A percentile compares a stretch with the other conserved stretches of the same genome.
Evolutionary conservation across 495 filamentous ascomycete species (phyloP).

Genomic region (Aspergillus diversus): DNA sequence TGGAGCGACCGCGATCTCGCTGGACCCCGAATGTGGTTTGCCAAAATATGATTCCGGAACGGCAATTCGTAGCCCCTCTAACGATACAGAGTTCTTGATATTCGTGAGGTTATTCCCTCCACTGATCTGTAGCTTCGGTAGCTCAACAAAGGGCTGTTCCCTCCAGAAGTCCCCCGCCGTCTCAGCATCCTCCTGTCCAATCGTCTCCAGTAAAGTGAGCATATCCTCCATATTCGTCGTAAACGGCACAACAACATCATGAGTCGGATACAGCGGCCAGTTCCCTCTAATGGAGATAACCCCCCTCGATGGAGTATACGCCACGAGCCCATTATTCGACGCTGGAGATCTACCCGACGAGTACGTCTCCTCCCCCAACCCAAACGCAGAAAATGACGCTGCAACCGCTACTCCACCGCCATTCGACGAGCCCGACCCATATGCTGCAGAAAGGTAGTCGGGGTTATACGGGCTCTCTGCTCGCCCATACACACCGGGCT

Average conservation of each 20-base stretch:
- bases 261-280: conserved; percentile 24
- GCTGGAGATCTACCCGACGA: conserved; percentile 25
- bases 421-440: conserved; percentile 38
- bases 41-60: neutral
- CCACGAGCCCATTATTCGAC: conserved; percentile 25
- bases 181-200: conserved; percentile 11
- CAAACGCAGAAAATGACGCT: conserved; percentile 15
- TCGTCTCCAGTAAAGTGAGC: conserved; percentile 18
- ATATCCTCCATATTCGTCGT: conserved; percentile 23
- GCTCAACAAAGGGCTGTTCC: conserved; percentile 19
- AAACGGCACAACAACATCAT: conserved; percentile 24
- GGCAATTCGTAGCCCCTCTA: neutral
- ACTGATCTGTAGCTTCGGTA: conserved; percentile 6
- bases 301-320: conserved; percentile 24
- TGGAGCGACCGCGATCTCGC: neutral
- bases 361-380: conserved; percentile 23
- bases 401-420: conserved; percentile 11
- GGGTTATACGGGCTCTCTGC: conserved; percentile 37
- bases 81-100: neutral
- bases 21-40: neutral
- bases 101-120: neutral
- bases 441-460: conserved; percentile 32
- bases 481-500: conserved; percentile 36
- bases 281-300: conserved; percentile 22
- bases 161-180: conserved; percentile 21